phyloP scores from a whole-genome alignment of 2,329 filamentous ascomycete genomes.

The Dryadomyces sulphureus region DNA sequence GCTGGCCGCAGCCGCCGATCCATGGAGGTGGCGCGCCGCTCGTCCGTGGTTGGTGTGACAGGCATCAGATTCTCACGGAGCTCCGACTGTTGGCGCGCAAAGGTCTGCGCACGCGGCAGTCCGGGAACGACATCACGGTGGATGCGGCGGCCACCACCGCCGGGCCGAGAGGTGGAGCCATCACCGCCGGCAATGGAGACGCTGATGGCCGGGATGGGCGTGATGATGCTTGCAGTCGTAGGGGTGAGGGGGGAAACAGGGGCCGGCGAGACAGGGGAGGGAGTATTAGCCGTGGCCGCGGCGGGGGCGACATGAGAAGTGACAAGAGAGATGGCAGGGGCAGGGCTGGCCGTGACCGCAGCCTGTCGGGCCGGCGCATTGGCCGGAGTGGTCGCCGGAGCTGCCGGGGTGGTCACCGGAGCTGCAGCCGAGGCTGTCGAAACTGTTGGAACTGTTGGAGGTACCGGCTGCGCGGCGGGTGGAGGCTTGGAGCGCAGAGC shows the following conservation, averaged over 20 bases:
- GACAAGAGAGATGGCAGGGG: too few relatives aligned
- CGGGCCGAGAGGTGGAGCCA: background rate
- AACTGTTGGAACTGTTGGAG: background rate
- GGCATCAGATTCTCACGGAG: conserved; percentile 58
- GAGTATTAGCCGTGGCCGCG: background rate
- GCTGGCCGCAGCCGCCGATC: conserved; percentile 28
- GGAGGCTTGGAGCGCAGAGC: background rate
- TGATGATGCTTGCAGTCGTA: background rate
- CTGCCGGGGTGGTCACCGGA: too few relatives aligned
- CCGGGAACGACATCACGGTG: conserved; percentile 58
- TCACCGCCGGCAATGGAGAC: background rate
- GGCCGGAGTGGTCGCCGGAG: too few relatives aligned
- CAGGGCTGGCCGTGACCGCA: too few relatives aligned
- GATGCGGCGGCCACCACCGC: conserved; percentile 21
- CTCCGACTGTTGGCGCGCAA: conserved; percentile 73
- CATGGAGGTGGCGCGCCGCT: conserved; percentile 57
- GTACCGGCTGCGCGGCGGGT: background rate
- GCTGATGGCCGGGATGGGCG: background rate
- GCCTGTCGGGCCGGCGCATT: too few relatives aligned
- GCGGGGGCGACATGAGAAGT: too few relatives aligned
- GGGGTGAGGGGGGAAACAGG: background rate
- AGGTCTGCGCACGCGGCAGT: conserved; percentile 62
- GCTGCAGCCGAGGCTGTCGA: too few relatives aligned
- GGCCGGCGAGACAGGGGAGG: background rate
- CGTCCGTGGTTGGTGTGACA: conserved; percentile 44